These are phyloP conservation scores for Wickerhamomyces strasburgensis DNA, from an alignment of 805 yeast species.

Conservation along the genomic window DNA sequence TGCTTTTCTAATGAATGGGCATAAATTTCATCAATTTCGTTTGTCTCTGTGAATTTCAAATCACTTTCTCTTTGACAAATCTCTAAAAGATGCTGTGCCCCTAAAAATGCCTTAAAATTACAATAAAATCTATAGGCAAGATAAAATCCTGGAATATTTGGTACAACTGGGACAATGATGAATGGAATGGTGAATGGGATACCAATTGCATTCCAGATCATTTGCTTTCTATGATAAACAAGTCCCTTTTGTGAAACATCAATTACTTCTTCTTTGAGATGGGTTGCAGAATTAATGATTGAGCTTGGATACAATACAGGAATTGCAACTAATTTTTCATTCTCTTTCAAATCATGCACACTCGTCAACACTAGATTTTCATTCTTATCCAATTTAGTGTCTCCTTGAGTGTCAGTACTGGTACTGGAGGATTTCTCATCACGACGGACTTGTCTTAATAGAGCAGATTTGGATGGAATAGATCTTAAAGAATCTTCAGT, in stretches of 20 bases:
- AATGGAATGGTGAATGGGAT: conserved; percentile 79
- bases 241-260: conserved; percentile 40
- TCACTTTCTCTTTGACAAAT: conserved; percentile 41
- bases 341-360: conserved; percentile 12
- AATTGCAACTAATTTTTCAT: conserved; percentile 27
- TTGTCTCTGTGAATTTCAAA: conserved; percentile 30
- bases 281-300: conserved; percentile 25
- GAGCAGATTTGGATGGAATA: conserved; percentile 63
- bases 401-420: conserved; percentile 12
- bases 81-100: conserved; percentile 62
- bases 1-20: conserved; percentile 12
- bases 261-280: conserved; percentile 35
- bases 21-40: conserved; percentile 28
- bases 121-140: conserved; percentile 78
- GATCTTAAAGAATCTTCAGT: conserved; percentile 71
- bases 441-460: conserved; percentile 35
- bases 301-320: conserved; percentile 48
- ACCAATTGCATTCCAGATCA: conserved; percentile 48
- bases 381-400: conserved; percentile 2
- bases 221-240: conserved; percentile 50
- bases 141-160: conserved; percentile 90
- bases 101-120: conserved; percentile 71
- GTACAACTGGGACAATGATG: conserved; percentile 77
- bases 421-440: too few species aligned
- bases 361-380: conserved; percentile 5